Conservation (phyloP, 192 early-diverging fungal genomes). For the Pecoramyces ruminantium region DNA sequence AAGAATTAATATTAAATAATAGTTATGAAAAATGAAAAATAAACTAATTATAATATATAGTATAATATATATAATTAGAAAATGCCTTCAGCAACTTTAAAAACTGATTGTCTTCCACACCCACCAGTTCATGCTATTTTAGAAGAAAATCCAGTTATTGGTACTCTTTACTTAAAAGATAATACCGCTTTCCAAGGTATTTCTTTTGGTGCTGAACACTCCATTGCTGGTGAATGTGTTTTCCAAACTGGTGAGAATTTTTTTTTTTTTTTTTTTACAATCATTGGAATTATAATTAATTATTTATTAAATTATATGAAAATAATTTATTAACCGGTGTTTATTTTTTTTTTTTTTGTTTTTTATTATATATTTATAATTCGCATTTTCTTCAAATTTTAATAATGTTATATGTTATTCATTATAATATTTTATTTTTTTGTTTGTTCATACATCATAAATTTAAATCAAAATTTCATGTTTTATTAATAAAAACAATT, state of each 20-base stretch:
- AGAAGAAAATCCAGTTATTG: constrained; percentile 20
- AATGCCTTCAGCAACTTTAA: neutral
- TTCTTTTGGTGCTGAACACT: constrained; percentile 87
- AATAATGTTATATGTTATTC: too few species aligned
- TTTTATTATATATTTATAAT: too few species aligned
- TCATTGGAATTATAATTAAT: neutral
- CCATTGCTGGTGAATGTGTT: constrained; percentile 88
- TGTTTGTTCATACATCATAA: too few species aligned
- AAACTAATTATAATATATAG: neutral
- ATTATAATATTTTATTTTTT: too few species aligned
- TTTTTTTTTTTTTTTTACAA: neutral
- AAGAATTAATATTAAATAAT: too few species aligned
- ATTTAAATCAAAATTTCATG: too few species aligned
- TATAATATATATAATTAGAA: neutral
- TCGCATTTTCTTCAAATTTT: too few species aligned
- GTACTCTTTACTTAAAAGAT: constrained; percentile 70
- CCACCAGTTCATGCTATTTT: neutral
- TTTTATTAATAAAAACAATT: too few species aligned
- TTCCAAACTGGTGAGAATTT: constrained; percentile 77
- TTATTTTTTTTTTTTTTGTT: too few species aligned
- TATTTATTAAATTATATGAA: too few species aligned
- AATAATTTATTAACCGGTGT: too few species aligned
- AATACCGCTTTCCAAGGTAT: constrained; percentile 70
- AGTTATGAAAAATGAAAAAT: neutral
- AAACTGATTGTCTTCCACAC: neutral